Percentiles rank a stretch among this genome's conserved stretches.
These are phyloP conservation scores for Aspergillus clavatus DNA, from an alignment of 2,329 filamentous ascomycete genomes.

Conservation along the genomic window DNA sequence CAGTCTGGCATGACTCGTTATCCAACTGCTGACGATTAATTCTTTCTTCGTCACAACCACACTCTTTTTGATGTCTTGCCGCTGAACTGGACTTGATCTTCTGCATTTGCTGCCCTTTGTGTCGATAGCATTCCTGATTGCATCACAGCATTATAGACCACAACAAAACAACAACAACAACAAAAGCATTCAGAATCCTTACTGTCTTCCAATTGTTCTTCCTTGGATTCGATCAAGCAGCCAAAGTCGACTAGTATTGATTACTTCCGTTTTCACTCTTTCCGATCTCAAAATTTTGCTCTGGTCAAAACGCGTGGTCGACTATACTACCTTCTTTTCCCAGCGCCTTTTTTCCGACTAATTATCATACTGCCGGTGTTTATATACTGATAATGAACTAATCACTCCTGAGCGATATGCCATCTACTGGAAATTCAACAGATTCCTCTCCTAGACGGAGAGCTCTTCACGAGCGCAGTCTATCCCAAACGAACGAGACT, in stretches of 20 bases:
- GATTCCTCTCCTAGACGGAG: constrained; percentile 35
- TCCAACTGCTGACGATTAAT: constrained; percentile 12
- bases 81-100: constrained; percentile 15
- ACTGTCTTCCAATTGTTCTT: not conserved
- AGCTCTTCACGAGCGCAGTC: constrained; percentile 44
- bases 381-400: constrained; percentile 30
- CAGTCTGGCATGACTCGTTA: constrained; percentile 14
- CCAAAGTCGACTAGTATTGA: not conserved
- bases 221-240: not conserved
- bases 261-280: not conserved
- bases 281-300: not conserved
- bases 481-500: constrained; percentile 43
- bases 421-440: constrained; percentile 26
- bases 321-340: not conserved
- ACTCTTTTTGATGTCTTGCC: constrained; percentile 16
- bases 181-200: constrained; percentile 4
- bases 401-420: constrained; percentile 29
- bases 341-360: constrained; percentile 2
- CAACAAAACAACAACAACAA: constrained; percentile 21
- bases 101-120: constrained; percentile 19
- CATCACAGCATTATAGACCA: constrained; percentile 22
- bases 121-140: constrained; percentile 26
- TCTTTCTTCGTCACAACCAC: constrained; percentile 16
- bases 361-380: constrained; percentile 9
- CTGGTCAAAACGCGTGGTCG: not conserved